Conservation (phyloP, 2,329 filamentous ascomycete species). For the Tetracladium maxilliforme region DNA sequence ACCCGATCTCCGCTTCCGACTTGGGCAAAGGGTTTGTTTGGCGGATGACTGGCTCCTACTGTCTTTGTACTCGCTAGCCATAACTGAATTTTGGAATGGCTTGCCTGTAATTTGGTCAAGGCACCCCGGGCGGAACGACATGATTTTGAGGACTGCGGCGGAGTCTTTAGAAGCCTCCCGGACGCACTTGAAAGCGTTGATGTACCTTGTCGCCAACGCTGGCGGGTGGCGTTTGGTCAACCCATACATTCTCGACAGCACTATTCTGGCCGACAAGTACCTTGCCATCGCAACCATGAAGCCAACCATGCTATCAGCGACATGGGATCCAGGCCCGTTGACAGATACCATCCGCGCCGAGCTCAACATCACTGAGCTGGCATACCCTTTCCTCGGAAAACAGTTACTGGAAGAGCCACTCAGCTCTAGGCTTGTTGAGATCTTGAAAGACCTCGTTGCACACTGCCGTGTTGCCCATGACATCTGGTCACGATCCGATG, state of each 20-base stretch:
- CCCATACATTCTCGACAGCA: conserved; percentile 1
- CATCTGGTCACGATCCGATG: too few species aligned
- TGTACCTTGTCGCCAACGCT: not conserved
- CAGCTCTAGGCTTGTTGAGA: too few species aligned
- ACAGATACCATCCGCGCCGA: not conserved
- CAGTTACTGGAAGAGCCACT: too few species aligned
- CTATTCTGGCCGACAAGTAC: conserved; percentile 1
- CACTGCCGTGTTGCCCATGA: too few species aligned
- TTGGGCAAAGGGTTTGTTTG: too few species aligned
- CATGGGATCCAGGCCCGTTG: conserved; percentile 1
- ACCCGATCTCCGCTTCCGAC: not conserved
- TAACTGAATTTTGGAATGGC: conserved; percentile 1
- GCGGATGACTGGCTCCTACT: conserved; percentile 1
- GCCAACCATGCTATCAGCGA: not conserved
- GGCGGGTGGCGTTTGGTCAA: not conserved
- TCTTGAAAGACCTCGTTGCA: too few species aligned
- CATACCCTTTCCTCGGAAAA: too few species aligned
- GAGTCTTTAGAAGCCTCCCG: not conserved
- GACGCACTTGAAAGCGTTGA: not conserved
- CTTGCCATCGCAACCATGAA: not conserved
- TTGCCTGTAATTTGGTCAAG: conserved; percentile 1
- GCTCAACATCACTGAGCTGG: not conserved
- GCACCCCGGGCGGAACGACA: conserved; percentile 1
- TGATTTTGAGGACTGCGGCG: not conserved
- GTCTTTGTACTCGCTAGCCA: conserved; percentile 1